Percentiles rank a stretch among this genome's conserved stretches.
These are phyloP conservation scores for Fibroporia radiculosa DNA, from an alignment of 768 basidiomycete species.

Conservation along the genomic window DNA sequence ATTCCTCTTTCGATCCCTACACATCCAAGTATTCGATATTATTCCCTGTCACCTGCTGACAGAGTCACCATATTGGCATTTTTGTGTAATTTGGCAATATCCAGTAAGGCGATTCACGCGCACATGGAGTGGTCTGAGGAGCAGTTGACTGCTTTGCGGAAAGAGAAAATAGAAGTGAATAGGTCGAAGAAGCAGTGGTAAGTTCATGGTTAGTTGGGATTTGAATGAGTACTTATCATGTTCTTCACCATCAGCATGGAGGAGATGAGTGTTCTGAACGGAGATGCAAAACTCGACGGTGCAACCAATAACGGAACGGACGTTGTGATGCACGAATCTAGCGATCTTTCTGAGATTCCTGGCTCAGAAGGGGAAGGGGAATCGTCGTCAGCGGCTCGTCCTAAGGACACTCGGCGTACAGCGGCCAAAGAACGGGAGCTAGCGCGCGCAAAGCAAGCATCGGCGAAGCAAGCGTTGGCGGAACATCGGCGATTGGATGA, in stretches of 20 bases:
- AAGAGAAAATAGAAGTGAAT: constrained; percentile 94
- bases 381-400: constrained; percentile 37
- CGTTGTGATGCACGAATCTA: constrained; percentile 52
- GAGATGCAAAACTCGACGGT: constrained; percentile 39
- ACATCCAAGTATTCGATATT: constrained; percentile 63
- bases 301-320: constrained; percentile 41
- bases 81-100: constrained; percentile 83
- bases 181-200: constrained; percentile 83
- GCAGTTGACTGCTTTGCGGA: constrained; percentile 84
- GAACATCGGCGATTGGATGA: constrained; percentile 83
- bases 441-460: constrained; percentile 69
- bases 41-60: constrained; percentile 62
- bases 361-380: constrained; percentile 58
- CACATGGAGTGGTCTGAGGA: constrained; percentile 91
- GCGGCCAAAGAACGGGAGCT: constrained; percentile 75
- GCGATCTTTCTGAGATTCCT: constrained; percentile 66
- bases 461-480: constrained; percentile 71
- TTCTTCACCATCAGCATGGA: constrained; percentile 41
- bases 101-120: constrained; percentile 80
- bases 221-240: background rate
- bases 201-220: constrained; percentile 27
- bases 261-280: constrained; percentile 60
- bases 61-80: constrained; percentile 83
- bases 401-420: constrained; percentile 34
- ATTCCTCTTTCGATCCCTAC: constrained; percentile 34